Percentiles rank a stretch among this genome's conserved stretches.
Conservation (phyloP, 73 alveolate genomes). For the Uronychia binucleata region DNA sequence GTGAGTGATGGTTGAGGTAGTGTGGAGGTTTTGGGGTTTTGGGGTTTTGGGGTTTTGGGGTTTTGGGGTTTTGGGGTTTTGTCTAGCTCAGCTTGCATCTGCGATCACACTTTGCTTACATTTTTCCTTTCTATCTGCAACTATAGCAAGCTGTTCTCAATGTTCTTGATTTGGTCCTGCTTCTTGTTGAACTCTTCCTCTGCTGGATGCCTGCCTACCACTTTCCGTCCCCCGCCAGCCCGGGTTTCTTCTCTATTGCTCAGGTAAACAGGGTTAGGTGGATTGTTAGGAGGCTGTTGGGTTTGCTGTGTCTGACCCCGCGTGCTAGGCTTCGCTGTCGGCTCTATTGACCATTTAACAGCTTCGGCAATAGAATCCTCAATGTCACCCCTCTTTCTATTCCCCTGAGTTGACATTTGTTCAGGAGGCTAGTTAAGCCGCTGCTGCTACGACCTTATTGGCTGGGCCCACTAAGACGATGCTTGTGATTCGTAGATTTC, state of each 20-base stretch:
- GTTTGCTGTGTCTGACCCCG: neutral
- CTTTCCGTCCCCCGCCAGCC: neutral
- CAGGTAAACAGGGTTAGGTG: conserved; percentile 23
- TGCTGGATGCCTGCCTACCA: conserved; percentile 10
- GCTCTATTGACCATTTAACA: neutral
- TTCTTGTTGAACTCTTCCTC: conserved; percentile 19
- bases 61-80: no score
- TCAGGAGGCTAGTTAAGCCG: no score
- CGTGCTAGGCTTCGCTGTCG: neutral
- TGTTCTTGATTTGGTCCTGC: conserved; percentile 21
- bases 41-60: no score
- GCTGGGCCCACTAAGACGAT: no score
- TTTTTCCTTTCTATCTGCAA: conserved; percentile 46
- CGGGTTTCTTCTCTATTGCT: neutral
- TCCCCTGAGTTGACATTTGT: no score
- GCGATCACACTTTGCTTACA: no score
- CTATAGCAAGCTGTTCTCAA: conserved; percentile 42
- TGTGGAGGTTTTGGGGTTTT: no score
- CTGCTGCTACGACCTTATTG: no score
- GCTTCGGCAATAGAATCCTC: neutral
- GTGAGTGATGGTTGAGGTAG: no score
- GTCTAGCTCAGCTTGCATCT: no score
- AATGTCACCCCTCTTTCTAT: neutral
- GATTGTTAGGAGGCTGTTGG: conserved; percentile 12
- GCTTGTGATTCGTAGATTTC: no score